Conservation (phyloP, 805 yeast species). For the Torulaspora gathmanii region DNA sequence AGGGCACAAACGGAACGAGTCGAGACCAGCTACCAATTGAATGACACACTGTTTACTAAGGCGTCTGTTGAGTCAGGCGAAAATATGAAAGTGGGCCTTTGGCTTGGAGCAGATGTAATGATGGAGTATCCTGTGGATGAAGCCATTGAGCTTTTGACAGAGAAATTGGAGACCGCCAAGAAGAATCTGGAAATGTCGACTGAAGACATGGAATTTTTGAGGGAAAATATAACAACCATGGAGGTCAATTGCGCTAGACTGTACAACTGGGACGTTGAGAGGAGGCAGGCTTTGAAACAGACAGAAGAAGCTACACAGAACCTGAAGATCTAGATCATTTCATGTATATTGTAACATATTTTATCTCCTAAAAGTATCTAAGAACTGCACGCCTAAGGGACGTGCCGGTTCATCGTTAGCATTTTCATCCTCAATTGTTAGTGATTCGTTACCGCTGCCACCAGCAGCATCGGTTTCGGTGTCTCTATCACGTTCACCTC, state of each 20-base stretch:
- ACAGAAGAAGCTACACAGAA: constrained; percentile 41
- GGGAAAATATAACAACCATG: constrained; percentile 94
- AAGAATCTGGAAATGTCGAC: constrained; percentile 55
- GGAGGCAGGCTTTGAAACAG: constrained; percentile 49
- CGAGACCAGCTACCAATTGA: constrained; percentile 81
- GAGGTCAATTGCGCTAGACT: constrained; percentile 95
- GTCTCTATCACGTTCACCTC: constrained; percentile 31
- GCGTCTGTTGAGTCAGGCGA: constrained; percentile 65
- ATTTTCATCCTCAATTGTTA: constrained; percentile 31
- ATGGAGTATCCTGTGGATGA: constrained; percentile 88
- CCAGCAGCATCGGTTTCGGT: constrained; percentile 16
- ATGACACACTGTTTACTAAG: constrained; percentile 84
- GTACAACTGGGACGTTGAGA: constrained; percentile 83
- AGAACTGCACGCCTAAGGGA: constrained; percentile 55
- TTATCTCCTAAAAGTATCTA: constrained; percentile 53
- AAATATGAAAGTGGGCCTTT: constrained; percentile 58
- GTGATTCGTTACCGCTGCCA: constrained; percentile 10
- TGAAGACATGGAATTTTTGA: constrained; percentile 83
- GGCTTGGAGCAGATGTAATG: constrained; percentile 99
- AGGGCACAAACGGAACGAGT: constrained; percentile 46
- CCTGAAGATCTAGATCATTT: constrained; percentile 20
- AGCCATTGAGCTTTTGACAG: constrained; percentile 65
- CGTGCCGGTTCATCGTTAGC: constrained; percentile 57
- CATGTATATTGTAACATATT: neutral
- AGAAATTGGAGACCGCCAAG: constrained; percentile 59